phyloP scores from a whole-genome alignment of 768 basidiomycete species.

The Russula sp. region DNA sequence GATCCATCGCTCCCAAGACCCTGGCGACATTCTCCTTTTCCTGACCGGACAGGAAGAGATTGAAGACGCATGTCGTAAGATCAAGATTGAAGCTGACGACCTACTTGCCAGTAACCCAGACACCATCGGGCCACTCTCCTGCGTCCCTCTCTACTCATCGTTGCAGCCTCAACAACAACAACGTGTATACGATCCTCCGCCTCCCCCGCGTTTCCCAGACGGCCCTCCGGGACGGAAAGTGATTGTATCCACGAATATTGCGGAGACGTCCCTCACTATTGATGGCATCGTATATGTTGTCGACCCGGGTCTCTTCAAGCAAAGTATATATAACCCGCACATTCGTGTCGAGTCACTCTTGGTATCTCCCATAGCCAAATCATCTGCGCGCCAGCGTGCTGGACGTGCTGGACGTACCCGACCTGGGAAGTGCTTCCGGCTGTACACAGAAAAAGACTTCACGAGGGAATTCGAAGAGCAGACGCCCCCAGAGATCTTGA shows the following conservation, averaged over 20 bases:
- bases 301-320: constrained; percentile 96
- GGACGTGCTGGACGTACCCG: constrained; percentile 95
- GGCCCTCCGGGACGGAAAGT: constrained; percentile 90
- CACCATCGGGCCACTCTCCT: constrained; percentile 79
- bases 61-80: constrained; percentile 91
- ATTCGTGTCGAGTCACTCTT: constrained; percentile 93
- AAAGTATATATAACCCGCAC: constrained; percentile 96
- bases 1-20: constrained; percentile 95
- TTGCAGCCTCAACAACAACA: constrained; percentile 94
- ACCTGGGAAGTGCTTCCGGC: constrained; percentile 94
- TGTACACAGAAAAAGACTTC: constrained; percentile 97
- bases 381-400: constrained; percentile 92
- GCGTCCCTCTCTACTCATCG: constrained; percentile 93
- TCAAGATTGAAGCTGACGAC: constrained; percentile 87
- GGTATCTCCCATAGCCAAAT: constrained; percentile 95
- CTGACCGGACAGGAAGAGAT: constrained; percentile 98
- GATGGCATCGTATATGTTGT: constrained; percentile 99
- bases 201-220: constrained; percentile 53
- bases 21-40: constrained; percentile 91
- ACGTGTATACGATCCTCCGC: constrained; percentile 90
- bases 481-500: constrained; percentile 92
- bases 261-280: constrained; percentile 95
- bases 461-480: constrained; percentile 95
- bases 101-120: constrained; percentile 65
- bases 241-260: constrained; percentile 94